Base-by-base conservation (phyloP, 306 rosid species). In the Carpinus viminea region DNA sequence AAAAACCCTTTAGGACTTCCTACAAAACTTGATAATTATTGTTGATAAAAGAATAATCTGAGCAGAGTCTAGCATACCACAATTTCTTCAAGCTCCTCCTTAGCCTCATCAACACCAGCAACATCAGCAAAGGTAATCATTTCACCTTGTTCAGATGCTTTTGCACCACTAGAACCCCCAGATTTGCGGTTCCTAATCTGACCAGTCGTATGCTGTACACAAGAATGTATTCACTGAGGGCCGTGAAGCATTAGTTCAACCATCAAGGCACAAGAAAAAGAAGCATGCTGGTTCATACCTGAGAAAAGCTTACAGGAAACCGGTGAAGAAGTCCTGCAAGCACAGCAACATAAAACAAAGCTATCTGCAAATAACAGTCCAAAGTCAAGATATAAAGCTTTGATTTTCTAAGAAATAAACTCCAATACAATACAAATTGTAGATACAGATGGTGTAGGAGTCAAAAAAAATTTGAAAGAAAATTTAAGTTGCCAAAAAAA, bases 61-160 rank as follows among this genome's bases (percentile, higher is more conserved):
- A 87, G 75, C 71, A 72, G 75, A 76, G 76, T 77, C 78, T 77
- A 87, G 73, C 93, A 76, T 92, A 95, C 99, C 97, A 95, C 99
- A 70, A 95, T 95, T 90, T 95, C 99, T 90, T 95, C 99, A 43
- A 95, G 86, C 87, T 95, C 99, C 88, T 93, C 99, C 80, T 95
- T 95, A 43, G 99, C 99, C 90, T 95, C 99, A 52, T 95, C 99
- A 83, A 95, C 92, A 4, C 99, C 99, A 73, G 99, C 99, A 73
- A 95, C 96, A 80, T 93, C 99, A 78, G 97, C 93, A 85, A 95
- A 95, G 77, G 97, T 93, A 70, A 95, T 87, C 70, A 86, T 10
- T 85, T 91, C 99, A 36, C 93, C 96, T 82, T 91, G 97, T 72
- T 91, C 97, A 78, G 97, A 85, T 52, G 88, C 86, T 80, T 95